Evolutionary conservation across 176 grass and related monocot species (phyloP), one percentile per base, ranked within the genome.

Genomic region (Hordeum marinum): DNA sequence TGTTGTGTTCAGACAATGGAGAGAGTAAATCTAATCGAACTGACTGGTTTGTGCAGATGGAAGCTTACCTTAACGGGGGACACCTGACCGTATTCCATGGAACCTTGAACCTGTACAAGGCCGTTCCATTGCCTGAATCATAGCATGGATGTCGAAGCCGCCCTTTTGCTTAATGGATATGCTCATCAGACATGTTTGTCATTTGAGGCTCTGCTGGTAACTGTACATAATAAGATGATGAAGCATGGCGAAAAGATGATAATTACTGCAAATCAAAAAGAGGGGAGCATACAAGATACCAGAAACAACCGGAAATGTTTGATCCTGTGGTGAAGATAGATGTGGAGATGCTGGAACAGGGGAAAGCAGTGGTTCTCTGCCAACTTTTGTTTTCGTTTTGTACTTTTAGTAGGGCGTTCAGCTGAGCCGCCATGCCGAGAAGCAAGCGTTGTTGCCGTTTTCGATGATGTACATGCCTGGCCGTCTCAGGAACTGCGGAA

Each of bases 41-140:
- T 58, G 73, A 21, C 52, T 63, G 41, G 61, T 82, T 82, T 91
- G 48, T 57, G 82, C 90, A 97, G 92, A 54, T 93, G 73, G 88
- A 91, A 32, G 80, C 86, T 60, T 80, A 72, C 88, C 87, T 97
- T 57, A 94, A 93, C 14, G 95, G 95, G 46, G 92, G 86, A 6
- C 92, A 91, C 43, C 68, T 90, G 57, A 97, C 95, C 34, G 83
- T 88, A 55, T 97, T 97, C 72, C 84, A 92, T 58, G 95, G 95
- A 60, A 97, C 95, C 11, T 83, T 90, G 8, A 93, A 87, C 66
- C 84, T 97, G 27, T 88, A 94, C 82, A 97, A 94, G 81, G 73
- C 87, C 69, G 72, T 97, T 94, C 63, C 87, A n/a, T 12, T 48
- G 43, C 82, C 60, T 52, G 48, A 52, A 52, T 52, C 48, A 32